phyloP scores from a whole-genome alignment of 768 basidiomycete species.

The Mycena olivaceomarginata region DNA sequence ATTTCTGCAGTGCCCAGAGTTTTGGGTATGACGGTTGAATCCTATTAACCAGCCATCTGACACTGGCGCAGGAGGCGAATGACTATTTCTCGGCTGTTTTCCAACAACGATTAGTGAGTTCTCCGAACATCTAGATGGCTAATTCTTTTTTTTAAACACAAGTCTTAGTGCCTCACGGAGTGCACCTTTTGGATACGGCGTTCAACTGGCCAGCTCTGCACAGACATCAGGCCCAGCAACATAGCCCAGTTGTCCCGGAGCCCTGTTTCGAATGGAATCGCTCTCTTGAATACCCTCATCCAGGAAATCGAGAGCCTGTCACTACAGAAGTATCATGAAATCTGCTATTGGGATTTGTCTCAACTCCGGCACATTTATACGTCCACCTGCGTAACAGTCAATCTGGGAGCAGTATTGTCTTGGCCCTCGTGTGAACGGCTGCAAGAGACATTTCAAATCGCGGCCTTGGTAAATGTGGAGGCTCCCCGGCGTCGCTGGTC shows the following conservation, averaged over 20 bases:
- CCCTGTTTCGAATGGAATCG: background rate
- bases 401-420: slow-evolving; percentile 1
- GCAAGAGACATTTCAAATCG: background rate
- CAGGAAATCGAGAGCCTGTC: background rate
- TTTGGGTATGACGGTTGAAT: background rate
- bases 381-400: background rate
- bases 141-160: background rate
- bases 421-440: background rate
- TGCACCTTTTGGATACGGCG: background rate
- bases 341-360: background rate
- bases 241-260: background rate
- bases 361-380: background rate
- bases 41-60: background rate
- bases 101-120: background rate
- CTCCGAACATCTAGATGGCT: no score
- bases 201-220: slow-evolving; percentile 3
- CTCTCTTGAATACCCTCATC: background rate
- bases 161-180: background rate
- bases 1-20: background rate
- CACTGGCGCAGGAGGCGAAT: background rate
- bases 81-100: background rate
- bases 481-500: background rate
- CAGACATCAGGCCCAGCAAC: background rate
- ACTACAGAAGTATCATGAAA: slow-evolving; percentile 13
- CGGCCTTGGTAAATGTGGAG: background rate